Conservation (phyloP, 371 early-diverging fungal genomes). For the Mortierella sp. region DNA sequence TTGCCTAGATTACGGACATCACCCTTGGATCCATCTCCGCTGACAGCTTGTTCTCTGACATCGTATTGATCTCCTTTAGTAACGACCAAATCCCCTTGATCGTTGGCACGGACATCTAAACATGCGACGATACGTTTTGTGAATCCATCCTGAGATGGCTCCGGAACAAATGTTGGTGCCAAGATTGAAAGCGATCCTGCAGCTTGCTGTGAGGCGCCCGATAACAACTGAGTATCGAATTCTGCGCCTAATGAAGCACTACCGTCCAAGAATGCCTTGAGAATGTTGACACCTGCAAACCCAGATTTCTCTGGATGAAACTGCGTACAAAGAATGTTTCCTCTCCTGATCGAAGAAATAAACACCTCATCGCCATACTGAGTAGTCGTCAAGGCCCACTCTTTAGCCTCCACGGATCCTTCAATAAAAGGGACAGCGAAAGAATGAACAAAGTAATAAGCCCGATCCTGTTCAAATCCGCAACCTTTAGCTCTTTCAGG, state of each 20-base stretch:
- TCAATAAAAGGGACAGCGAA: conserved; percentile 82
- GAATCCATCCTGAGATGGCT: conserved; percentile 67
- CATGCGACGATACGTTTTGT: conserved; percentile 96
- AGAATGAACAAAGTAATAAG: conserved; percentile 98
- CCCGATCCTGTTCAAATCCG: conserved; percentile 63
- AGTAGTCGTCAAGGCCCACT: conserved; percentile 83
- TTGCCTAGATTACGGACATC: conserved; percentile 97
- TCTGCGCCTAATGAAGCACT: conserved; percentile 17
- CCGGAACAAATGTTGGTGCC: conserved; percentile 27
- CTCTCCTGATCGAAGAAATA: conserved; percentile 84
- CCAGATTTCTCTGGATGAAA: conserved; percentile 99
- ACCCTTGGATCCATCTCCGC: conserved; percentile 59
- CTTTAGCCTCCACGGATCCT: conserved; percentile 60
- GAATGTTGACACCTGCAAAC: conserved; percentile 83
- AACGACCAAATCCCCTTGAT: conserved; percentile 95
- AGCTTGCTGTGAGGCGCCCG: background rate
- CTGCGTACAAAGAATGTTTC: conserved; percentile 95
- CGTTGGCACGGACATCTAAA: conserved; percentile 96
- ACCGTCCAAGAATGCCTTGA: conserved; percentile 84
- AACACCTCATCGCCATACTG: conserved; percentile 91
- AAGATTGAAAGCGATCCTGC: conserved; percentile 31
- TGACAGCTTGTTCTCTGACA: conserved; percentile 82
- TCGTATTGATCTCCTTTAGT: conserved; percentile 99
- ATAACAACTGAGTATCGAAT: conserved; percentile 25
- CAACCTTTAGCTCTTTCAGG: conserved; percentile 35